A percentile compares a stretch with the other conserved stretches of the same genome.
These are phyloP conservation scores for Logfia minima DNA, from an alignment of 129 eudicot genomes.

Conservation along the genomic window DNA sequence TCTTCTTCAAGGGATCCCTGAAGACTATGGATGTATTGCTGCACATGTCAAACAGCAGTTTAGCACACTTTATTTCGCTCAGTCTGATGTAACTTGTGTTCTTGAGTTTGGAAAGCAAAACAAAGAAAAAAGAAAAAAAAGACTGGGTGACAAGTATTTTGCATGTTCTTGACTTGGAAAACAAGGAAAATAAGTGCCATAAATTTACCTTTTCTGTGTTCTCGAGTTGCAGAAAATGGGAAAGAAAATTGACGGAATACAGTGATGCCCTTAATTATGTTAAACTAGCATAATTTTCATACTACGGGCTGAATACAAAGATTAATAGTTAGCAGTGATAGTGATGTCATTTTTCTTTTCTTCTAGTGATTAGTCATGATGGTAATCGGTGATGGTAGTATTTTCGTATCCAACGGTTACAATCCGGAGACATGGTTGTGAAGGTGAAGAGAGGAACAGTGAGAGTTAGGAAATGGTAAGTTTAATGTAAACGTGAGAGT, in stretches of 20 bases:
- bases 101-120: neutral
- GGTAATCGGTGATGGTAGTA: no score
- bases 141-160: neutral
- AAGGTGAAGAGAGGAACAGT: no score
- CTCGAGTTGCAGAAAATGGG: neutral
- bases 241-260: neutral
- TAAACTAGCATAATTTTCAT: neutral
- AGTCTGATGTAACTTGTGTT: neutral
- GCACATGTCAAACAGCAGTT: constrained; percentile 28
- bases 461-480: no score
- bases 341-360: no score
- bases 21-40: constrained; percentile 89
- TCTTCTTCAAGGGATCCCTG: constrained; percentile 87
- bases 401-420: no score
- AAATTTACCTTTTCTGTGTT: neutral
- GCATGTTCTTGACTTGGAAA: neutral
- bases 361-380: no score
- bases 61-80: neutral
- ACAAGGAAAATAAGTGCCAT: neutral
- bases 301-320: no score
- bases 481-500: no score
- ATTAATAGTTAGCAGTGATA: no score
- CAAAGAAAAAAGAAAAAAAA: no score
- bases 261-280: neutral
- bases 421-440: no score